Evolutionary conservation across 257 asterid genomes (phyloP), one percentile per base, ranked within the genome.

Genomic region (Handroanthus guayacan): DNA sequence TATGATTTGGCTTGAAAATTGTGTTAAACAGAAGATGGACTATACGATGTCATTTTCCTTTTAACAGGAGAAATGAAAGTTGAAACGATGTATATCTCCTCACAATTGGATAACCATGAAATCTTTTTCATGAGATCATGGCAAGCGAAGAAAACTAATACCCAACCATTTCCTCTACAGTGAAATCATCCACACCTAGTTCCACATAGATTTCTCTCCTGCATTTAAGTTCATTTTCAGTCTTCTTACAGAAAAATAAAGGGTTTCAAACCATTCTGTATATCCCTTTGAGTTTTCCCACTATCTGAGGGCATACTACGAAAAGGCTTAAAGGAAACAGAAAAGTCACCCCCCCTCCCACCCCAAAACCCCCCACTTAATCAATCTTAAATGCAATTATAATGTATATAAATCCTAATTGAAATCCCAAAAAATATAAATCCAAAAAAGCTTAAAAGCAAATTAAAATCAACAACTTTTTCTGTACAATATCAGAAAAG

Each of bases 171-270:
- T 60, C 41, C 51, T 4, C 36, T 10, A 60, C 9, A 72, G 2
- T 56, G 69, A 72, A 62, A 62, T 62, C 68, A 41, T 54, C 69
- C 34, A 57, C 41, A 14, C 72, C 71, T 18, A 68, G 55, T 65
- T 45, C 57, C 61, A 68, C 61, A 16, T n/a, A 47, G 47, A 68
- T 43, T 69, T 58, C 55, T 6, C 73, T 41, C 64, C 62, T n/a
- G 2, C 58, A 45, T 11, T 5, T 45, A 38, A 77, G 45, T 31
- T 69, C 52, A 16, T 18, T 9, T 25, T 55, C 13, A 0, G 4
- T 6, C 12, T 51, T 9, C 16, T 18, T 63, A 25, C 10, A 63
- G 7, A 48, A 74, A 36, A 17, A 76, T 39, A 44, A 10, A 75
- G 11, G 10, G 3, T 17, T 31, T 50, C 2, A 12, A 17, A 36